Conservation (phyloP, 2,329 filamentous ascomycete genomes). For the Trichophyton equinum region DNA sequence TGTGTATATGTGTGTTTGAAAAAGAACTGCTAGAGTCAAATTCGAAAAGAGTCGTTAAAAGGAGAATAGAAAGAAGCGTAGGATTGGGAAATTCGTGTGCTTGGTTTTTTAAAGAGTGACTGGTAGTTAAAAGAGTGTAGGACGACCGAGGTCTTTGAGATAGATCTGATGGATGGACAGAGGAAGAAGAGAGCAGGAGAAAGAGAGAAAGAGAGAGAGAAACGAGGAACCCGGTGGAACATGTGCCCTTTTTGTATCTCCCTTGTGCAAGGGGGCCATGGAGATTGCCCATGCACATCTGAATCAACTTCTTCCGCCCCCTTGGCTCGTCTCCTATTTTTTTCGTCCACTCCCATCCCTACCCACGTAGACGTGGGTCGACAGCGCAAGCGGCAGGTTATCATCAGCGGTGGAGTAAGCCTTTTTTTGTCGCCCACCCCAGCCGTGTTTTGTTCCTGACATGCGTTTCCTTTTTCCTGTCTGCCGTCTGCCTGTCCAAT, state of each 20-base stretch:
- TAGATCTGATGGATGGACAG: constrained; percentile 23
- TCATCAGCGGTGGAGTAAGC: background rate
- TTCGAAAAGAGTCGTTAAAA: constrained; percentile 21
- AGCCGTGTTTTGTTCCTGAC: constrained; percentile 1
- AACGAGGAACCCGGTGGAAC: constrained; percentile 9
- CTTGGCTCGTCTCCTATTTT: background rate
- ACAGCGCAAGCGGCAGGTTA: background rate
- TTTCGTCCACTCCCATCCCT: background rate
- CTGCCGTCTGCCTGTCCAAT: background rate
- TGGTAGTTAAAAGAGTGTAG: constrained; percentile 31
- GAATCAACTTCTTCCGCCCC: background rate
- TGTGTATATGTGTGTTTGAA: background rate
- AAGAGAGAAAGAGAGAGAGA: constrained; percentile 18
- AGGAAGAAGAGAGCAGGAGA: constrained; percentile 15
- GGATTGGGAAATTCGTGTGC: constrained; percentile 15
- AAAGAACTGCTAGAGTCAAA: background rate
- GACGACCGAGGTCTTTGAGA: constrained; percentile 32
- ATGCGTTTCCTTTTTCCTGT: background rate
- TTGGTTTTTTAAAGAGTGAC: constrained; percentile 16
- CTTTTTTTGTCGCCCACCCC: background rate
- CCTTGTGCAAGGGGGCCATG: background rate
- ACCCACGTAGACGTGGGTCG: background rate
- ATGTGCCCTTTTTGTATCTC: constrained; percentile 13
- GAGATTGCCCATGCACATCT: constrained; percentile 12
- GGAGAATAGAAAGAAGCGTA: constrained; percentile 13